Evolutionary conservation across 2,329 filamentous ascomycete genomes (phyloP), one percentile per base, ranked within the genome.

Genomic region (Hypoxylon sp.): DNA sequence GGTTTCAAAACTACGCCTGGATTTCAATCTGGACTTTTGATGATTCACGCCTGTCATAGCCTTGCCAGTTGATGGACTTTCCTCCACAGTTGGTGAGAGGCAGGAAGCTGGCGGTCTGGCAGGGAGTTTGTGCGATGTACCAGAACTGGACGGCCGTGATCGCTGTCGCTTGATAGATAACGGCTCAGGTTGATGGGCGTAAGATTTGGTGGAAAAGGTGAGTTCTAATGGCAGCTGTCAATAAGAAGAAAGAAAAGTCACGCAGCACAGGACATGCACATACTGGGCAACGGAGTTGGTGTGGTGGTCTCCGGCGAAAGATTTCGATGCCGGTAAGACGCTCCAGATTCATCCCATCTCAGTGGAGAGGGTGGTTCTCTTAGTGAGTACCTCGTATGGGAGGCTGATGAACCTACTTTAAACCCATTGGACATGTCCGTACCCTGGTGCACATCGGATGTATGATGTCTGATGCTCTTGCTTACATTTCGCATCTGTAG

Each of bases 401-500:
- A 82, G 2, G 71, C 71, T 1, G 81, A 82, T 15, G 80, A 76
- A n/a, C 75, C 72, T 13, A 82, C 62, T 7, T 8, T 68, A 54
- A n/a, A 59, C 56, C 26, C 66, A 28, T 7, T 68, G 54, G 15
- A 59, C 56, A 24, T 67, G 26, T 24, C 64, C 64, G 34, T 53
- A 30, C 10, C 58, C 56, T 59, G 44, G 46, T 51, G 68, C 13
- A 39, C 28, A 46, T 24, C 37, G 11, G 61, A 52, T 56, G 39
- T 51, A 28, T 55, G 51, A 15, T 55, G 68, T 55, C 37, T 73
- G 24, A 55, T 65, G 44, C 68, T 74, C 51, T 80, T 74, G 10
- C 75, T 76, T 1, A 89, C 70, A 43, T 77, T 81, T 59, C 79
- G 84, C 79, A 90, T 83, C 59, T 91, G 85, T 39, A 82, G 79